Evolutionary conservation across 345 rosid species (phyloP).

Genomic region (Linum trigynum): DNA sequence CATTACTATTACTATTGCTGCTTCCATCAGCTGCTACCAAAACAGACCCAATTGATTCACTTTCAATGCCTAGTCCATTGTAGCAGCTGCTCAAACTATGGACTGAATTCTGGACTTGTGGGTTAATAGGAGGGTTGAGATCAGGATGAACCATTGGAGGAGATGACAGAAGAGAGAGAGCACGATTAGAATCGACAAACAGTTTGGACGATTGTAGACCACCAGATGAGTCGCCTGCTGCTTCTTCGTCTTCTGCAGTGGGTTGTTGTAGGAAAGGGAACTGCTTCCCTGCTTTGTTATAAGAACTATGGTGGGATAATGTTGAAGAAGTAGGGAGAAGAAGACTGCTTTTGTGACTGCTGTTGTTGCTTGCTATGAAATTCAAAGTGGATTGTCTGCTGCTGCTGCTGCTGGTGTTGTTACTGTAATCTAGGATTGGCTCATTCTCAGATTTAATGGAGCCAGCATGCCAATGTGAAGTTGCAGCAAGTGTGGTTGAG

Average conservation of each 20-base stretch:
- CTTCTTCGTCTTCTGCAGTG: not conserved
- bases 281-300: constrained; percentile 25
- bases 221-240: not conserved
- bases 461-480: constrained; percentile 35
- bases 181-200: constrained; percentile 30
- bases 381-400: constrained; percentile 21
- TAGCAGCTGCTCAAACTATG: constrained; percentile 26
- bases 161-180: constrained; percentile 94
- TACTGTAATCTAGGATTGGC: constrained; percentile 10
- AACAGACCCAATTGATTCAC: constrained; percentile 21
- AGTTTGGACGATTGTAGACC: constrained; percentile 24
- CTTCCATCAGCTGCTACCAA: constrained; percentile 26
- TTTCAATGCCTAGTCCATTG: constrained; percentile 21
- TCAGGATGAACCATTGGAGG: constrained; percentile 32
- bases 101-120: constrained; percentile 25
- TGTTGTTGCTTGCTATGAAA: constrained; percentile 26
- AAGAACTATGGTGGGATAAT: constrained; percentile 17
- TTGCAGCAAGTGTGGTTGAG: constrained; percentile 15
- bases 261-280: constrained; percentile 34
- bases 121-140: constrained; percentile 21
- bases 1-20: constrained; percentile 19
- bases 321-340: constrained; percentile 19
- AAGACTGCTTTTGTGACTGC: no score
- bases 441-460: constrained; percentile 29
- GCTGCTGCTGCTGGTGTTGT: no score